These are phyloP conservation scores for Saccharomyces uvarum DNA, from an alignment of 1,139 yeast genomes.

Conservation along the genomic window DNA sequence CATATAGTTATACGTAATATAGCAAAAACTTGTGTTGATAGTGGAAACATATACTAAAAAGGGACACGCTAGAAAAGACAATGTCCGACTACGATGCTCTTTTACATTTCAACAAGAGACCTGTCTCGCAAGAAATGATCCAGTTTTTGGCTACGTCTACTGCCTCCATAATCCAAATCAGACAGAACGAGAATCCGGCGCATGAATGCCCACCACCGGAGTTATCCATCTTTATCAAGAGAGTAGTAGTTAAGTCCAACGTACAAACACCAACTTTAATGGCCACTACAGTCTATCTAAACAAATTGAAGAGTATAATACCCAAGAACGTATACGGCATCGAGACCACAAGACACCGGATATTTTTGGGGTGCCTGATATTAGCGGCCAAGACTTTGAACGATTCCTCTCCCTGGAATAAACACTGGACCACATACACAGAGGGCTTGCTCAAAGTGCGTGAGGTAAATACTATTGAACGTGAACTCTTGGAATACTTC, in stretches of 20 bases:
- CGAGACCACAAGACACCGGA: conserved; percentile 89
- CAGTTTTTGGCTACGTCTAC: conserved; percentile 76
- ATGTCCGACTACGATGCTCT: conserved; percentile 62
- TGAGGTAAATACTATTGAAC: conserved; percentile 86
- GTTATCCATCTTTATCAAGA: conserved; percentile 52
- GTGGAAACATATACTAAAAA: neutral
- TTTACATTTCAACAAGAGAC: conserved; percentile 63
- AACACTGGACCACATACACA: conserved; percentile 91
- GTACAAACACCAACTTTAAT: conserved; percentile 93
- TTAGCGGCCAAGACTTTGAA: conserved; percentile 85
- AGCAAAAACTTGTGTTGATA: neutral
- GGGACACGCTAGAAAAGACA: neutral
- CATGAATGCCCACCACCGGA: conserved; percentile 36
- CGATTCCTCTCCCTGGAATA: conserved; percentile 89
- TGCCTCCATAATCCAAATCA: conserved; percentile 62
- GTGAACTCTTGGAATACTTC: conserved; percentile 72
- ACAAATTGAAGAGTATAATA: conserved; percentile 64
- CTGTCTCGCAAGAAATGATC: conserved; percentile 75
- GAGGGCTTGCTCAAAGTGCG: conserved; percentile 66
- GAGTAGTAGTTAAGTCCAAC: conserved; percentile 69
- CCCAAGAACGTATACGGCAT: conserved; percentile 91
- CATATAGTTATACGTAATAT: neutral
- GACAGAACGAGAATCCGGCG: conserved; percentile 19
- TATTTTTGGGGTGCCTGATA: conserved; percentile 80
- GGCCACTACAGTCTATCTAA: conserved; percentile 81